phyloP scores from a whole-genome alignment of 345 rosid species.

The Syzygium aromaticum region DNA sequence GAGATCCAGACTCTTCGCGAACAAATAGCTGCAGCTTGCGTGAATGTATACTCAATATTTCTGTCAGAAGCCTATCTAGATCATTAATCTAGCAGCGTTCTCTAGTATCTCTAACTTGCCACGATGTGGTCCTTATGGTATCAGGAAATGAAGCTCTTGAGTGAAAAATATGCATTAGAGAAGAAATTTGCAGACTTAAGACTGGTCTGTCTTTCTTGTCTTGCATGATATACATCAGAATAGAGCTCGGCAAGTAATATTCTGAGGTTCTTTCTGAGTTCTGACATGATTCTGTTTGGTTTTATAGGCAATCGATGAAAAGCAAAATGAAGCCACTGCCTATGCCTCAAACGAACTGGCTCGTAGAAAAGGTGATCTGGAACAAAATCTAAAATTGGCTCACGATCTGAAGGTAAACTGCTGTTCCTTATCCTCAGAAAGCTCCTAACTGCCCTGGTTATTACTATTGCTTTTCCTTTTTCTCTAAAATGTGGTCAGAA shows the following conservation, averaged over 20 bases:
- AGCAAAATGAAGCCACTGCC: slow-evolving; percentile 69
- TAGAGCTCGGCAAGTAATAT: not conserved
- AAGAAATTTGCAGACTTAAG: slow-evolving; percentile 85
- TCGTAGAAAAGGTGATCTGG: slow-evolving; percentile 77
- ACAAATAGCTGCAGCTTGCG: slow-evolving; percentile 59
- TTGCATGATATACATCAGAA: not conserved
- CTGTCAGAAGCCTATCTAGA: not conserved
- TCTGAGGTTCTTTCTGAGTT: not conserved
- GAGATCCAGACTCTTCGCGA: slow-evolving; percentile 77
- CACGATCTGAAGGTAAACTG: slow-evolving; percentile 79
- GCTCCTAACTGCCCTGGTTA: not conserved
- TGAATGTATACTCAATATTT: slow-evolving; percentile 38
- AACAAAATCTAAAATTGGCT: slow-evolving; percentile 60
- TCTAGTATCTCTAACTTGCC: slow-evolving; percentile 2
- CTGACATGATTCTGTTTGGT: not conserved
- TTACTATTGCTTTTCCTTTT: not conserved
- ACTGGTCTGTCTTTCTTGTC: slow-evolving; percentile 50
- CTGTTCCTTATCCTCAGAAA: not conserved
- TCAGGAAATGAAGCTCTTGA: slow-evolving; percentile 82
- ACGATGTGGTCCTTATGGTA: not conserved
- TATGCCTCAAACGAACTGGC: slow-evolving; percentile 70
- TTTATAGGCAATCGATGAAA: slow-evolving; percentile 79
- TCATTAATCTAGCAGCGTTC: not conserved
- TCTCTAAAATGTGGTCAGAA: not conserved
- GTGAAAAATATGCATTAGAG: slow-evolving; percentile 71